Percentiles rank a stretch among this genome's conserved stretches.
Conservation (phyloP, 2,329 filamentous ascomycete genomes). For the Scedosporium dehoogii region DNA sequence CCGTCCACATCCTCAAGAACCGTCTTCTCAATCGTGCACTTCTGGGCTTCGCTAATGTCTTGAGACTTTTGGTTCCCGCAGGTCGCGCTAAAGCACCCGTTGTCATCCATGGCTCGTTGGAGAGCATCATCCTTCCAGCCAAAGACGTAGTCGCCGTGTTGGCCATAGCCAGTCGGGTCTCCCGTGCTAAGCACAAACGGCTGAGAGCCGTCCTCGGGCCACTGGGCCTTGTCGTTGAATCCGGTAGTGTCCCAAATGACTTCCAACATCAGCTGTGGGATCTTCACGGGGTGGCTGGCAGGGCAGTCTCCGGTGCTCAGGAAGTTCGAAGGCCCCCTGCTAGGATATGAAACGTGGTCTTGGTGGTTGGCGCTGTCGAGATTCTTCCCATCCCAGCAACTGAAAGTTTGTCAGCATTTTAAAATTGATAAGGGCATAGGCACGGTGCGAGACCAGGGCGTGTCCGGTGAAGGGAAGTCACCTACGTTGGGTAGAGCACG, state of each 20-base stretch:
- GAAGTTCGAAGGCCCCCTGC: slow-evolving; percentile 4
- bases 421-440: slow-evolving; percentile 18
- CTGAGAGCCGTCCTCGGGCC: slow-evolving; percentile 5
- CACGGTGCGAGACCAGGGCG: background rate
- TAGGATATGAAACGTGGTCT: slow-evolving; percentile 5
- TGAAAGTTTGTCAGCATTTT: slow-evolving; percentile 7
- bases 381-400: slow-evolving; percentile 45
- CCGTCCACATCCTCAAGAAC: slow-evolving; percentile 21
- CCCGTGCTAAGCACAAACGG: slow-evolving; percentile 7
- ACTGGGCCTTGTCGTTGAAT: slow-evolving; percentile 7
- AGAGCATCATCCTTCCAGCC: slow-evolving; percentile 25
- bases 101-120: slow-evolving; percentile 19
- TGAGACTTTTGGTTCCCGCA: slow-evolving; percentile 21
- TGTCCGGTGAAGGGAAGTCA: slow-evolving; percentile 6
- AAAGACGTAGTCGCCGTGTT: slow-evolving; percentile 29
- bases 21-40: slow-evolving; percentile 19
- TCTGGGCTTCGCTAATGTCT: slow-evolving; percentile 19
- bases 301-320: slow-evolving; percentile 6
- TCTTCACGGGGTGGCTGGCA: slow-evolving; percentile 7
- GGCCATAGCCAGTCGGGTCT: slow-evolving; percentile 21
- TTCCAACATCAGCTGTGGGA: slow-evolving; percentile 9
- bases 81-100: slow-evolving; percentile 26
- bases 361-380: slow-evolving; percentile 22
- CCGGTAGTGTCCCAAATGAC: slow-evolving; percentile 7
- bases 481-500: slow-evolving; percentile 36